Evolutionary conservation across 1,139 yeast genomes (phyloP).

Genomic region (Pneumocystis wakefieldiae): DNA sequence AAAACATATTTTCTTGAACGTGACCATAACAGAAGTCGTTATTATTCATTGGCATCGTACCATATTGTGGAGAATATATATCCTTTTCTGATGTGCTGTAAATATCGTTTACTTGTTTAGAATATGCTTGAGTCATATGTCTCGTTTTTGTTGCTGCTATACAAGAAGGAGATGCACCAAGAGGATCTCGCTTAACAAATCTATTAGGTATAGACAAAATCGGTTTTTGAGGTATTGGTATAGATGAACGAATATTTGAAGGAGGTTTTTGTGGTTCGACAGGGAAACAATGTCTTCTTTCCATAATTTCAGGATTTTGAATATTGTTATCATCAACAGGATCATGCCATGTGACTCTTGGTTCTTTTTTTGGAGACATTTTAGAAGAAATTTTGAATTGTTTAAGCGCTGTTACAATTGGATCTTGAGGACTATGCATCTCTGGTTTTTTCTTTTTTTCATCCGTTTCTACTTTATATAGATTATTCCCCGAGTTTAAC

Average conservation of each 20-base stretch:
- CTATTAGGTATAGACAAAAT: neutral
- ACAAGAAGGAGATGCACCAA: slow-evolving; percentile 19
- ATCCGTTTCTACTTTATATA: slow-evolving; percentile 21
- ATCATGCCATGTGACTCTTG: neutral
- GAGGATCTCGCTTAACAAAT: slow-evolving; percentile 3
- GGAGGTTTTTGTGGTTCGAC: neutral
- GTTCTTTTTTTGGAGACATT: neutral
- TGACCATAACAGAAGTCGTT: neutral
- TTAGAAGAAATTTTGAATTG: slow-evolving; percentile 33
- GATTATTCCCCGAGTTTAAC: slow-evolving; percentile 22
- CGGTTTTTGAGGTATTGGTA: neutral
- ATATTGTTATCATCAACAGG: neutral
- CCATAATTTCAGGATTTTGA: neutral
- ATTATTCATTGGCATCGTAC: neutral
- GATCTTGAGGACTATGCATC: slow-evolving; percentile 24
- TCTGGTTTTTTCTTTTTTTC: slow-evolving; percentile 1
- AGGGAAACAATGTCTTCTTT: neutral
- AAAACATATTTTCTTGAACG: neutral
- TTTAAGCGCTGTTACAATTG: slow-evolving; percentile 45
- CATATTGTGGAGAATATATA: neutral
- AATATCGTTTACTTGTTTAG: slow-evolving; percentile 21
- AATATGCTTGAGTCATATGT: slow-evolving; percentile 19
- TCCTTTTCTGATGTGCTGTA: slow-evolving; percentile 11
- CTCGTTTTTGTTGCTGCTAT: slow-evolving; percentile 25
- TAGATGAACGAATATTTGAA: neutral